These are phyloP conservation scores for Musa troglodytarum DNA, from an alignment of 176 grass and related monocot genomes.

Conservation along the genomic window DNA sequence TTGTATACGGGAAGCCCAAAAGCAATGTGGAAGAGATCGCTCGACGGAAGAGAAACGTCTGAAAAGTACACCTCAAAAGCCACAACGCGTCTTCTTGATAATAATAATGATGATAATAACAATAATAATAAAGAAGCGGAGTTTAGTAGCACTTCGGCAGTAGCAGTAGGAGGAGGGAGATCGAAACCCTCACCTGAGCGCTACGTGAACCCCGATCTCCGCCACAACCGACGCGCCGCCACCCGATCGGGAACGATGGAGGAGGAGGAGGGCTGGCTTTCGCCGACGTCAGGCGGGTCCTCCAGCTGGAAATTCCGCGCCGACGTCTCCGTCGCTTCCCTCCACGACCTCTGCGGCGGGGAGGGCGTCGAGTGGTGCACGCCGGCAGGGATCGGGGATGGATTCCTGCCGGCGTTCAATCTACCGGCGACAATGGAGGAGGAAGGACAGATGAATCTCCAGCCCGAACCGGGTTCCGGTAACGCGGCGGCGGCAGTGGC, in stretches of 20 bases:
- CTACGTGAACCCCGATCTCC: neutral
- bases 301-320: neutral
- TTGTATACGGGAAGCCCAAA: too few species aligned
- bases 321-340: neutral
- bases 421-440: neutral
- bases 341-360: neutral
- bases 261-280: neutral
- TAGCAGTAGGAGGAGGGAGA: neutral
- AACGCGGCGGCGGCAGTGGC: too few species aligned
- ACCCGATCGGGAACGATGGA: neutral
- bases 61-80: too few species aligned
- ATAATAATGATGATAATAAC: too few species aligned
- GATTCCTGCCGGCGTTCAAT: neutral
- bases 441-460: neutral
- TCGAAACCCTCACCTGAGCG: neutral
- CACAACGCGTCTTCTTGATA: too few species aligned
- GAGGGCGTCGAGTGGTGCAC: neutral
- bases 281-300: neutral
- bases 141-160: too few species aligned
- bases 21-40: too few species aligned
- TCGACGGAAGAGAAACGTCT: too few species aligned
- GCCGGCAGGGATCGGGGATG: neutral
- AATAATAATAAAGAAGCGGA: too few species aligned
- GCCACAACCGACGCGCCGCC: neutral
- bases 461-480: neutral